A percentile compares a stretch with the other conserved stretches of the same genome.
These are phyloP conservation scores for Dictyostelium capitatum DNA, from an alignment of 78 protist genomes.

Conservation along the genomic window DNA sequence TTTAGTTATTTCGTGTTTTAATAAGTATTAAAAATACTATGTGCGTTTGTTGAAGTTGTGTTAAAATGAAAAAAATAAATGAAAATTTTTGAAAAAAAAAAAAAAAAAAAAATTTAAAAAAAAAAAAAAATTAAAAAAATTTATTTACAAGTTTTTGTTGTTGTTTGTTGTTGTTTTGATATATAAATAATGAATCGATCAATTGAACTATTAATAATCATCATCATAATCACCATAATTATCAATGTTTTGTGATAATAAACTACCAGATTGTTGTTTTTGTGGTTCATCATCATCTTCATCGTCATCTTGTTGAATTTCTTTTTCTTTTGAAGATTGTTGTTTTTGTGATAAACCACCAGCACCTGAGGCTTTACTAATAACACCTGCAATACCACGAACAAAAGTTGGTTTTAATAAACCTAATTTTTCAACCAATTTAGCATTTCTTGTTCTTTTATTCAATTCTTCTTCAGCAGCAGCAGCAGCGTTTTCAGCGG, in stretches of 20 bases:
- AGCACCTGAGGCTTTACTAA: not conserved
- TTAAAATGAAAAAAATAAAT: not conserved
- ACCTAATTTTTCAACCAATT: conserved; percentile 47
- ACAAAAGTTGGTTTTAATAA: conserved; percentile 10
- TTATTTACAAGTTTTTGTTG: not conserved
- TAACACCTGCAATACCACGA: not conserved
- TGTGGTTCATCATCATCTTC: conserved; percentile 10
- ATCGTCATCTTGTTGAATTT: conserved; percentile 23
- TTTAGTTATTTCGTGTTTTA: not conserved
- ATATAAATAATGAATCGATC: too few species aligned
- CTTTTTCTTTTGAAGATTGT: conserved; percentile 18
- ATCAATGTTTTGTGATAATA: conserved; percentile 10
- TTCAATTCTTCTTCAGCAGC: conserved; percentile 44
- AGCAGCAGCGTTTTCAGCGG: conserved; percentile 17
- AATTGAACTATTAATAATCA: too few species aligned
- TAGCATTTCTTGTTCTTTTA: conserved; percentile 24
- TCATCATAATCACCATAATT: conserved; percentile 9
- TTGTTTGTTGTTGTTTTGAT: not conserved
- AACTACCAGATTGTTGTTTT: conserved; percentile 6
- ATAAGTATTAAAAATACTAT: not conserved
- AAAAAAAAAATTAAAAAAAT: not conserved
- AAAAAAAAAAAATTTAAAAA: conserved; percentile 14
- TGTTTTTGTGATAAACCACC: not conserved
- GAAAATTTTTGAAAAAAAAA: not conserved
- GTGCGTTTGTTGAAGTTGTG: too few species aligned